These are phyloP conservation scores for Ambrosiella xylebori DNA, from an alignment of 2,329 filamentous ascomycete genomes.

Conservation along the genomic window DNA sequence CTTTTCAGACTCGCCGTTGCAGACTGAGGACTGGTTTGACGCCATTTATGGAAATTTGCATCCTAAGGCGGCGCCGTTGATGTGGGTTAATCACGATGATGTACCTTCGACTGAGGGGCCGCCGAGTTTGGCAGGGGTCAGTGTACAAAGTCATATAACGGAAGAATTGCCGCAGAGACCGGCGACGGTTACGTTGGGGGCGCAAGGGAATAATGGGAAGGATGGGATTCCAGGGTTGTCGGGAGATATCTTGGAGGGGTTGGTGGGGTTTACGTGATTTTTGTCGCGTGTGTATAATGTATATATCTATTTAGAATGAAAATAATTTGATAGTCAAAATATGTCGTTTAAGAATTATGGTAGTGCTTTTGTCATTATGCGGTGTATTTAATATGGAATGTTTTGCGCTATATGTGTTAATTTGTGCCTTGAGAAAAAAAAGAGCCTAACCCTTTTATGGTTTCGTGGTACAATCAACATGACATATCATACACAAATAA, in stretches of 20 bases:
- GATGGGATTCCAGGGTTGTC: not conserved
- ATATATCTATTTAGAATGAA: too few species aligned
- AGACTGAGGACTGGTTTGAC: not conserved
- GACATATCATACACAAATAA: too few species aligned
- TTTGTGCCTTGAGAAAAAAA: too few species aligned
- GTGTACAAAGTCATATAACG: not conserved
- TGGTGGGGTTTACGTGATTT: not conserved
- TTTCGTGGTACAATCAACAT: too few species aligned
- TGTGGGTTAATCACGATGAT: not conserved
- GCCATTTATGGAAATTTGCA: constrained; percentile 10
- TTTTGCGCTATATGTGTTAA: too few species aligned
- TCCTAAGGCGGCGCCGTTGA: not conserved
- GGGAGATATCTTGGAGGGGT: not conserved
- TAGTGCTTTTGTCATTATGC: too few species aligned
- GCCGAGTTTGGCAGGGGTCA: not conserved
- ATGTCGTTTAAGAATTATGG: too few species aligned
- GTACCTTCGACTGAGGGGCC: not conserved
- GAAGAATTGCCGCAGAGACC: not conserved
- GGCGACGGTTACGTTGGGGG: not conserved
- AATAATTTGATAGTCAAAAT: too few species aligned
- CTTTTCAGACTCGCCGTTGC: too few species aligned
- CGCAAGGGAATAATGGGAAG: not conserved
- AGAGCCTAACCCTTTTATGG: too few species aligned
- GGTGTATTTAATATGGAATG: too few species aligned
- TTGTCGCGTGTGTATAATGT: too few species aligned